phyloP scores from a whole-genome alignment of 2,329 filamentous ascomycete species.

The Neocucurbitaria cava region DNA sequence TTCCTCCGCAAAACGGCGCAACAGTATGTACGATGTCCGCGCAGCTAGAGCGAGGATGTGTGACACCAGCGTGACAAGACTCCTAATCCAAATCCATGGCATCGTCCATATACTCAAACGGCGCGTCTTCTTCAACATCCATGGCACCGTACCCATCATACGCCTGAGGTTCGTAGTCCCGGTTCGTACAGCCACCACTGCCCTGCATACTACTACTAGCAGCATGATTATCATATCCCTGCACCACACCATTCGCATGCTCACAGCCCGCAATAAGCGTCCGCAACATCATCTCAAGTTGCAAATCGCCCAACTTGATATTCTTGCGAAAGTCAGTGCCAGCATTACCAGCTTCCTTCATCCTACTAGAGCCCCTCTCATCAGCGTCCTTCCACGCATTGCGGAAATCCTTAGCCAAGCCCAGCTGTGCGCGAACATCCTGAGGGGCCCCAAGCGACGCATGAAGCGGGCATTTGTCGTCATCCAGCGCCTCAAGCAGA shows the following conservation, averaged over 20 bases:
- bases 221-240: no score
- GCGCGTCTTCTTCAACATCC: slow-evolving; percentile 31
- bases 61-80: no score
- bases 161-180: slow-evolving; percentile 27
- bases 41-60: no score
- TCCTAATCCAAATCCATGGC: slow-evolving; percentile 45
- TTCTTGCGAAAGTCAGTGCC: slow-evolving; percentile 31
- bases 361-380: no score
- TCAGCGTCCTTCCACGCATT: slow-evolving; percentile 77
- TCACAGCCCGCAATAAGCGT: slow-evolving; percentile 67
- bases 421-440: slow-evolving; percentile 64
- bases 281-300: slow-evolving; percentile 66
- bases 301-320: slow-evolving; percentile 64
- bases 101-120: slow-evolving; percentile 45
- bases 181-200: slow-evolving; percentile 18
- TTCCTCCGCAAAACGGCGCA: neutral
- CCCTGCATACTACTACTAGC: slow-evolving; percentile 6
- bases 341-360: no score
- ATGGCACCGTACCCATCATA: slow-evolving; percentile 11
- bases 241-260: slow-evolving; percentile 57
- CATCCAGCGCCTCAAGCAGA: slow-evolving; percentile 68
- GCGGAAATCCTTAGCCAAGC: slow-evolving; percentile 71
- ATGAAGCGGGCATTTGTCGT: slow-evolving; percentile 64
- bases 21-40: no score
- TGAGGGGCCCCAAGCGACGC: slow-evolving; percentile 61